Conservation (phyloP, 176 grass and related monocot species). For the bread wheat (Triticum aestivum) region IWGSC_CS_RefSeq_v2.1 NC_057812.1:556908062-556908561, state of each 20-base stretch:
- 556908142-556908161: neutral
- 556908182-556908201: neutral
- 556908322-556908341: neutral
- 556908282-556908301: neutral
- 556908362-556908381: neutral
- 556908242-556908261: neutral
- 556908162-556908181: neutral
- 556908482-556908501: neutral
- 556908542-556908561: neutral
- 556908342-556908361: neutral
- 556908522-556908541: neutral
- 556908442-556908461: neutral
- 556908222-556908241: neutral
- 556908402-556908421: neutral
- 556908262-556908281: neutral
- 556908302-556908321: neutral
- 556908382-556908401: neutral
- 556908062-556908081: neutral
- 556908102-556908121: neutral
- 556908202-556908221: neutral
- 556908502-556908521: neutral
- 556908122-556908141: neutral
- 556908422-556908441: neutral
- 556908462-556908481: conserved; percentile 13
- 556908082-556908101: neutral